Percentiles rank a stretch among this genome's conserved stretches.
Evolutionary conservation across 1,139 yeast genomes (phyloP).

Genomic region (Geotrichum europaeum): DNA sequence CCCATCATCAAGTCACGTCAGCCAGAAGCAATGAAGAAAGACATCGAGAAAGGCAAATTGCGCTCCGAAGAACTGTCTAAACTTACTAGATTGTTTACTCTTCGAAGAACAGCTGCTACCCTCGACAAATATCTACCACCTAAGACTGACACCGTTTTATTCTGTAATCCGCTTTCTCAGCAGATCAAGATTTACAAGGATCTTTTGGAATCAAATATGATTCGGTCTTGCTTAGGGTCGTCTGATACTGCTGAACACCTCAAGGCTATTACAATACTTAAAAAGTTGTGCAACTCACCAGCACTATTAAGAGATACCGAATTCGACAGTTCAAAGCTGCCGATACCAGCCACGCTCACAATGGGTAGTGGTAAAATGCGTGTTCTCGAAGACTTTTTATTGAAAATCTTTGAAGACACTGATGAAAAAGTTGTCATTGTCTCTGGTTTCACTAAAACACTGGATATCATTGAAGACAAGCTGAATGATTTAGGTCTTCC

Average conservation of each 20-base stretch:
- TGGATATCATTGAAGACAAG: constrained; percentile 64
- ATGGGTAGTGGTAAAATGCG: constrained; percentile 33
- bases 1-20: constrained; percentile 78
- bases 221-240: constrained; percentile 34
- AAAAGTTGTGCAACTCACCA: constrained; percentile 83
- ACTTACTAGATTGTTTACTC: constrained; percentile 58
- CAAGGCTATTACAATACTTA: constrained; percentile 64
- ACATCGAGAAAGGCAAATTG: constrained; percentile 52
- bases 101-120: constrained; percentile 69
- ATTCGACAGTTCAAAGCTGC: constrained; percentile 14
- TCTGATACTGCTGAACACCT: constrained; percentile 46
- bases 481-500: constrained; percentile 47
- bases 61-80: constrained; percentile 56
- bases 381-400: constrained; percentile 32
- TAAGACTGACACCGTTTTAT: constrained; percentile 71
- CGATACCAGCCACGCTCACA: constrained; percentile 15
- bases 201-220: constrained; percentile 43
- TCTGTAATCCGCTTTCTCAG: constrained; percentile 63
- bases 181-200: constrained; percentile 55
- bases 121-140: constrained; percentile 65
- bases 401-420: constrained; percentile 29
- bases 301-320: constrained; percentile 43
- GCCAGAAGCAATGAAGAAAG: constrained; percentile 52
- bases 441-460: constrained; percentile 83
- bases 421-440: constrained; percentile 78